These are phyloP conservation scores for Lepraria neglecta DNA, from an alignment of 495 filamentous ascomycete species.

Conservation along the genomic window DNA sequence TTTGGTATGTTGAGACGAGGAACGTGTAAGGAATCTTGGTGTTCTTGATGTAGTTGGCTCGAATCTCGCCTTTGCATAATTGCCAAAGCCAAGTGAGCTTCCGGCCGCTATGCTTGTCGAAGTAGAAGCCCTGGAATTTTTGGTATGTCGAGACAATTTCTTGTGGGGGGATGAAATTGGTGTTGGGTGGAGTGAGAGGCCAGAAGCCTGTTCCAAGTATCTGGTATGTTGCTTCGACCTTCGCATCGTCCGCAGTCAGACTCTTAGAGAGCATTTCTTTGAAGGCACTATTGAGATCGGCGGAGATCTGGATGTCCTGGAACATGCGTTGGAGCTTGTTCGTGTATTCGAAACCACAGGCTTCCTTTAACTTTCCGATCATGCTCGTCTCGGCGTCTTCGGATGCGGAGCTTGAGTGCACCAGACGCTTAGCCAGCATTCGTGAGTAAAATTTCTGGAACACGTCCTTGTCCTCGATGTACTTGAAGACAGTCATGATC, in stretches of 20 bases:
- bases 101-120: constrained; percentile 88
- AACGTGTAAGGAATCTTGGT: constrained; percentile 92
- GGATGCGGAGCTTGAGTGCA: constrained; percentile 88
- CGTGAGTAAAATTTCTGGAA: constrained; percentile 99
- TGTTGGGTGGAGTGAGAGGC: constrained; percentile 80
- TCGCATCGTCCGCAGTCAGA: constrained; percentile 55
- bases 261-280: constrained; percentile 60
- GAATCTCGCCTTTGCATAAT: constrained; percentile 93
- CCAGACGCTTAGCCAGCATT: constrained; percentile 89
- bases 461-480: constrained; percentile 99
- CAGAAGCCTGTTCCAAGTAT: constrained; percentile 96
- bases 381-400: constrained; percentile 98
- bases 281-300: constrained; percentile 87
- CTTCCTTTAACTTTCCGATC: constrained; percentile 99
- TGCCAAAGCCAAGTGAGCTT: constrained; percentile 99
- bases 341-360: constrained; percentile 97
- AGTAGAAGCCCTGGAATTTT: constrained; percentile 85
- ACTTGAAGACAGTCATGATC: constrained; percentile 99
- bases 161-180: constrained; percentile 75
- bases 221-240: constrained; percentile 74
- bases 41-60: constrained; percentile 79
- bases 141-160: constrained; percentile 83
- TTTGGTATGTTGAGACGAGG: constrained; percentile 94
- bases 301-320: constrained; percentile 97
- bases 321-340: constrained; percentile 99